Base-by-base conservation (phyloP, 2,329 filamentous ascomycete genomes). In the Sphaerulina musiva region DNA sequence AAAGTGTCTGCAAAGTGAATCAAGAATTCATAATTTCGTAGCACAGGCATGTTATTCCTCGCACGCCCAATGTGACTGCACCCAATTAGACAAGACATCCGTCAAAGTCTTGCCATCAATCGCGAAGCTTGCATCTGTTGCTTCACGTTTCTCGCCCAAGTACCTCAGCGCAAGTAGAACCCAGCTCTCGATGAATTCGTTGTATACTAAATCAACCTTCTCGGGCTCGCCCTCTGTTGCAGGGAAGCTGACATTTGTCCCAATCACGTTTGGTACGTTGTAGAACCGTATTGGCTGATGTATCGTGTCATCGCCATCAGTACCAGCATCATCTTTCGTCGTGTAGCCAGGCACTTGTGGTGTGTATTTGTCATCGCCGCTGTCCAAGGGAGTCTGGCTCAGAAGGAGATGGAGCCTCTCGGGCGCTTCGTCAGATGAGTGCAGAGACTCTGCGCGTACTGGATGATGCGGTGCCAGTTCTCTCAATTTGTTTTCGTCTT, bases 131-230 rank as follows among this genome's bases (percentile, higher is more conserved):
- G 79, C 78, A 54, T 84, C 79, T 34, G 72, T 68, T 17, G 73
- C 69, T 40, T 73, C 70, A 60, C 78, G 74, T 55, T 74, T 74
- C 48, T 78, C 69, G 2, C 79, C 79, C 8, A 80, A 68, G 61
- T 79, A 83, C 56, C 84, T 82, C 57, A 95, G 74, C 2, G 89
- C 90, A 9, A 86, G 73, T 14, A 95, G 71, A 39, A 97, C 75
- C 80, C 87, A 95, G 8, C 84, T 84, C 71, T 93, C 80, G 36
- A 97, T 84, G 69, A 96, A 98, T 68, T 95, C 90, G 54, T 95
- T 81, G 67, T 95, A 98, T 11, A 96, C 83, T 6, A 98, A 69
- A 69, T 97, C 92, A 0, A 98, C 89, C 0, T 72, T 84, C 49
- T 86, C 81, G 0, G 89, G 87, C 12, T 80, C 74, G 9, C 64